A percentile compares a stretch with the other conserved stretches of the same genome.
Evolutionary conservation across 305 asterid genomes (phyloP).

Genomic region (Striga hermonthica): DNA sequence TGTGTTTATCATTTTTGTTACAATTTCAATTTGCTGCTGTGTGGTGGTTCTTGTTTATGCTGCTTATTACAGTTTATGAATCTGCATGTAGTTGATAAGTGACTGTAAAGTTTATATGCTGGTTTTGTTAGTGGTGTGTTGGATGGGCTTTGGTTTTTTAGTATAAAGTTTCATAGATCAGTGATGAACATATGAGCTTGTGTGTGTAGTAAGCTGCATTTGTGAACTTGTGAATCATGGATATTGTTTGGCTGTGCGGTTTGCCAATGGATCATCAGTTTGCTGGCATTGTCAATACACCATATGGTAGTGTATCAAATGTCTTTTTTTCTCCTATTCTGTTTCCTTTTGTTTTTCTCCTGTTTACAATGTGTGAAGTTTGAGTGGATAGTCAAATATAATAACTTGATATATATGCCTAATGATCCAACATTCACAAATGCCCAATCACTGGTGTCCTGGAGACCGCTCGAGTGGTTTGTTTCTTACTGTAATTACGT

Average conservation of each 20-base stretch:
- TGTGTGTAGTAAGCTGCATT: neutral
- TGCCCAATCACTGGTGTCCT: neutral
- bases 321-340: neutral
- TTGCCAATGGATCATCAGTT: neutral
- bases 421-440: neutral
- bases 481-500: neutral
- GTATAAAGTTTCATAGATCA: neutral
- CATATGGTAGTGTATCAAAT: neutral
- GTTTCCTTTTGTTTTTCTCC: too few species aligned
- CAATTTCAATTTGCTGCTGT: neutral
- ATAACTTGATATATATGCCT: neutral
- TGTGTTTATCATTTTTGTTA: neutral
- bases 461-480: neutral
- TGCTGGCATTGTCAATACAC: neutral
- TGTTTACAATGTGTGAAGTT: neutral
- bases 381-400: slow-evolving; percentile 1
- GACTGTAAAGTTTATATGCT: neutral
- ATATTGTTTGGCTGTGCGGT: neutral
- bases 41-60: neutral
- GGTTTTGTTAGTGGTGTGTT: neutral
- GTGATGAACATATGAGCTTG: neutral
- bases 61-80: neutral
- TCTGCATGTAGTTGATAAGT: neutral
- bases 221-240: neutral
- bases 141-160: neutral